A percentile compares a stretch with the other conserved stretches of the same genome.
Evolutionary conservation across 2,329 filamentous ascomycete species (phyloP).

Genomic region (Hymenoscyphus scutula): DNA sequence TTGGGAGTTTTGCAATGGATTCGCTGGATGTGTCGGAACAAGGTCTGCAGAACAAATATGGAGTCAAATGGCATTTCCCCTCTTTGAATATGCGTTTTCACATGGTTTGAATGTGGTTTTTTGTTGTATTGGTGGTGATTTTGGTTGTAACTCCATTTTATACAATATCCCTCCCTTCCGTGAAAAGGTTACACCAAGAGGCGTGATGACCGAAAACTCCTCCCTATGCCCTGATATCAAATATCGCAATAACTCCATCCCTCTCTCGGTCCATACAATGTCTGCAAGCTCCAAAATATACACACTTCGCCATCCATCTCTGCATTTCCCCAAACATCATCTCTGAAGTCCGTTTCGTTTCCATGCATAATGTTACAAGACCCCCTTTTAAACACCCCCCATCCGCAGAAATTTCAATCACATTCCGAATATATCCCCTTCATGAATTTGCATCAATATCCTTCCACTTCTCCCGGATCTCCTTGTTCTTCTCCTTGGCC

Average conservation of each 20-base stretch:
- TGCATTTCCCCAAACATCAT: background rate
- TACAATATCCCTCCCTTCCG: background rate
- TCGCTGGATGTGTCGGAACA: background rate
- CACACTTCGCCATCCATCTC: background rate
- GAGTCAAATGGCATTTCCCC: background rate
- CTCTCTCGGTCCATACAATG: background rate
- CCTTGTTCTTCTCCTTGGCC: constrained; percentile 66
- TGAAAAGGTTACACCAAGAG: background rate
- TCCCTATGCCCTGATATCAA: constrained; percentile 11
- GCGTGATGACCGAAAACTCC: constrained; percentile 20
- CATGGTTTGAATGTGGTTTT: background rate
- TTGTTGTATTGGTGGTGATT: background rate
- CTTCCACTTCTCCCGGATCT: constrained; percentile 74
- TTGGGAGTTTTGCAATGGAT: background rate
- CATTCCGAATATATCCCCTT: constrained; percentile 3
- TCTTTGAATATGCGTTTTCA: background rate
- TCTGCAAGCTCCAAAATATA: background rate
- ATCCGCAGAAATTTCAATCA: background rate
- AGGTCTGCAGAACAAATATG: background rate
- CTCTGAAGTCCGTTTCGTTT: background rate
- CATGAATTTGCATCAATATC: constrained; percentile 72
- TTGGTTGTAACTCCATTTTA: background rate
- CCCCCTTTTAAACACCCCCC: background rate
- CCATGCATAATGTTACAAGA: background rate
- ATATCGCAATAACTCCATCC: constrained; percentile 6